phyloP scores from a whole-genome alignment of 441 rosid genomes.

The Aquilaria agallochum region DNA sequence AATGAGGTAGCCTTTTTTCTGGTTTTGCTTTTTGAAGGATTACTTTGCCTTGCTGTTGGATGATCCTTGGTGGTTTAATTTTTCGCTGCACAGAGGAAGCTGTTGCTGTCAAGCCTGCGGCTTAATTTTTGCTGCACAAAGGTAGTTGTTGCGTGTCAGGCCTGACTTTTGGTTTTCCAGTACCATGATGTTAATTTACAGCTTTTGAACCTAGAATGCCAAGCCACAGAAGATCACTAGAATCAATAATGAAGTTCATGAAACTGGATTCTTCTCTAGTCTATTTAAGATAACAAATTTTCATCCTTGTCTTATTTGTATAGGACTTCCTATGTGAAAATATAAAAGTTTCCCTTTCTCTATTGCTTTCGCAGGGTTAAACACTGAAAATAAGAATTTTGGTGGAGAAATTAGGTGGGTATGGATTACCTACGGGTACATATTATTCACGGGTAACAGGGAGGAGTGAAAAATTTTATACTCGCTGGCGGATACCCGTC shows the following conservation, averaged over 20 bases:
- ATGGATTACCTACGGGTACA: too few relatives aligned
- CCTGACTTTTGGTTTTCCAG: conserved; percentile 12
- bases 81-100: conserved; percentile 17
- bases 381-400: too few relatives aligned
- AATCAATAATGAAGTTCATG: conserved; percentile 71
- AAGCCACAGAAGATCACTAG: conserved; percentile 14
- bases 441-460: too few relatives aligned
- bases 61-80: conserved; percentile 12
- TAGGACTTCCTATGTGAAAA: too few relatives aligned
- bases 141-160: background rate
- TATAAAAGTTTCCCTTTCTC: too few relatives aligned
- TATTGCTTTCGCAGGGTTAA: too few relatives aligned
- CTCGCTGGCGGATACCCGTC: too few relatives aligned
- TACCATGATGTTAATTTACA: conserved; percentile 14
- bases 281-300: too few relatives aligned
- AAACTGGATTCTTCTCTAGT: conserved; percentile 48
- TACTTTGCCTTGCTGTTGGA: conserved; percentile 21
- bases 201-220: conserved; percentile 21
- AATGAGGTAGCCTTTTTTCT: conserved; percentile 21
- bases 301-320: too few relatives aligned
- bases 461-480: too few relatives aligned
- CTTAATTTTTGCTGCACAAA: too few relatives aligned
- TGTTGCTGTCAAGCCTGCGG: background rate
- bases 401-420: too few relatives aligned
- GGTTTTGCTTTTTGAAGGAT: conserved; percentile 23